Base-by-base conservation (phyloP, 805 yeast species). In the Ogataea methanolica region DNA sequence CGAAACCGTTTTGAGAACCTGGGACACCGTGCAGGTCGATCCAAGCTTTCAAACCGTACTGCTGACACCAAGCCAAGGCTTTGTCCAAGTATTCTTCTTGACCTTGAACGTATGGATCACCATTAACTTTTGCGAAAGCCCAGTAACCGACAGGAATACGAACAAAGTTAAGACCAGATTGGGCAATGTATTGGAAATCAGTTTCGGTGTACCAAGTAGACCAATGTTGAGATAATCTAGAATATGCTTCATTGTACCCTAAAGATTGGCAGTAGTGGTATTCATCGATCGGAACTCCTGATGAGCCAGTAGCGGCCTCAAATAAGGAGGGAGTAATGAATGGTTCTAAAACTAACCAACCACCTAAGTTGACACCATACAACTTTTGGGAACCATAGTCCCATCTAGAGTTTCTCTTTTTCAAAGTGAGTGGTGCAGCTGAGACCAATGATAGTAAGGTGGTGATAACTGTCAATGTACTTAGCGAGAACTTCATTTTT, bases 21-120 rank as follows among this genome's bases (percentile, higher is more conserved):
- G 96, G 95, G n/a, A 86, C 96, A 52, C 97, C 97, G 64, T 91
- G 98, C 60, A 91, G 68, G 66, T 92, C 97, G 39, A 91, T 76
- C 97, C 96, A 89, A 22, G 81, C 96, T 61, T 83, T 82, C 53
- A 91, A 61, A 37, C 74, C 76, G 54, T 82, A 60, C 16, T 71
- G 69, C 42, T 78, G 65, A 39, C 88, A 80, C 97, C 97, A 92
- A 16, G 62, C 75, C 38, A 91, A 68, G 15, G 96, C 96, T 60
- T 75, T 68, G 59, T 88, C 95, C 45, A 91, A 68, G 65, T 85
- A 88, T 8, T 68, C 63, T 48, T 70, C 78, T 67, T 87, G 96
- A 33, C 97, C 97, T 60, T 76, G 80, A 33, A 89, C 94, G 59
- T 88, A 91, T 3, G 97, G 96, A 63, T 91, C 97, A 45, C 71